These are phyloP conservation scores for Flaveria linearis DNA, from an alignment of 129 eudicot genomes.

Conservation along the genomic window DNA sequence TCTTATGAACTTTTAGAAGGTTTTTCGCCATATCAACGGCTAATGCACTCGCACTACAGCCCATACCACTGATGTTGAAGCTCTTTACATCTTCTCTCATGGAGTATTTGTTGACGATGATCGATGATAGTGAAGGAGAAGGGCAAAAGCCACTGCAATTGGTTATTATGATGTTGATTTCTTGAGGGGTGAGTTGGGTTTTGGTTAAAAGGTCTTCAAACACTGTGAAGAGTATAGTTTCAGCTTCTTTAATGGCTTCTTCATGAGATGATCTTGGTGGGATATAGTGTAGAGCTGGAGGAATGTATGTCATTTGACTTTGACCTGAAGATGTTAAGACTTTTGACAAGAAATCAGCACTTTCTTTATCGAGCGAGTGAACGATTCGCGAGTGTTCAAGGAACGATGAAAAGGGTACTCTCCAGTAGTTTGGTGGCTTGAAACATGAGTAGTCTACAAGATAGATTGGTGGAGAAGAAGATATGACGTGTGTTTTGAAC, in stretches of 20 bases:
- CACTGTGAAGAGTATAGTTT: constrained; percentile 53
- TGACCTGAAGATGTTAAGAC: constrained; percentile 63
- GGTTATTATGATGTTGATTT: constrained; percentile 64
- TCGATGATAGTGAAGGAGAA: constrained; percentile 58
- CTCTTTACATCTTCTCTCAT: constrained; percentile 62
- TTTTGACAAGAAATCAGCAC: constrained; percentile 56
- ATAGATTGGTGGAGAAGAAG: constrained; percentile 44
- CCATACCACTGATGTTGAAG: constrained; percentile 76
- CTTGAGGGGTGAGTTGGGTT: constrained; percentile 43
- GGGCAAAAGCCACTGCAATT: constrained; percentile 83
- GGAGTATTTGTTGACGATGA: constrained; percentile 49
- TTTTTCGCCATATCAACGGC: constrained; percentile 60
- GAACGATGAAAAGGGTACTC: constrained; percentile 60
- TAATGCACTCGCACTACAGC: constrained; percentile 80
- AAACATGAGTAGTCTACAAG: constrained; percentile 76
- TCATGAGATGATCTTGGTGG: constrained; percentile 59
- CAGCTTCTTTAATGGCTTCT: constrained; percentile 56
- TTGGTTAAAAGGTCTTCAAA: constrained; percentile 60
- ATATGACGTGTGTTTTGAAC: constrained; percentile 22
- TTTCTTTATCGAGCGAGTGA: constrained; percentile 46
- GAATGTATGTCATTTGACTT: constrained; percentile 53
- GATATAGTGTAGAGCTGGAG: constrained; percentile 61
- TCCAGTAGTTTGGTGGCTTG: constrained; percentile 68
- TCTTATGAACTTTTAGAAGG: constrained; percentile 45
- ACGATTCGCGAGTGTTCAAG: constrained; percentile 56